Evolutionary conservation across 2,329 filamentous ascomycete genomes (phyloP), one percentile per base, ranked within the genome.

Genomic region (Colletotrichum agaves): DNA sequence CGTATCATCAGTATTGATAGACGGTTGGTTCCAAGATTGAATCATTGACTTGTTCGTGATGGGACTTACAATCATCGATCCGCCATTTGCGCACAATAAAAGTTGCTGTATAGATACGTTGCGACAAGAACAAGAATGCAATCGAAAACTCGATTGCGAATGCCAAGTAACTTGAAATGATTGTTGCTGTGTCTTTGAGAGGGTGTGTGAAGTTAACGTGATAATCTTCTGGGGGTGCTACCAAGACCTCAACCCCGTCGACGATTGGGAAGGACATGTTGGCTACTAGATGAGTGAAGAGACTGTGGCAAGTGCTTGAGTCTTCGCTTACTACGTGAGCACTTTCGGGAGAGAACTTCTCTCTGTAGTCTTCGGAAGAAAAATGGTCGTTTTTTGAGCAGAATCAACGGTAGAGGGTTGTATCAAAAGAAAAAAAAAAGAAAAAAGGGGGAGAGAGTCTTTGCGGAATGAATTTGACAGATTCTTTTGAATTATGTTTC

Each of bases 41-140:
- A 11, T 12, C 8, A n/a, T 5, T 33, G 3, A 7, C 3, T 33
- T 5, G 11, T 10, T 3, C 23, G 31, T 10, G 21, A 1, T 3
- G 7, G 13, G 17, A 44, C 69, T 41, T 50, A 72, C 72, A 67
- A 60, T 73, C 72, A 37, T 73, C 71, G 15, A 71, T 41, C 3
- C 64, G 53, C 5, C 72, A 49, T 15, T 68, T 70, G 19, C 59
- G 66, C 6, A 68, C 49, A 5, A 73, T 53, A 33, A 60, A 75
- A 1, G 75, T 50, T 61, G 75, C 77, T 1, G 75, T 76, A 56
- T 73, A 73, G 7, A 71, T 52, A 11, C 72, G 58, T 43, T 73
- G 72, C 5, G 47, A n/a, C 11, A 73, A 13, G 12, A 64, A 53
- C 5, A 71, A 23, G 3, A 66, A 52, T 13, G 71, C 68, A 6